Evolutionary conservation across 2,329 filamentous ascomycete genomes (phyloP).

Genomic region (Botrytis tulipae): DNA sequence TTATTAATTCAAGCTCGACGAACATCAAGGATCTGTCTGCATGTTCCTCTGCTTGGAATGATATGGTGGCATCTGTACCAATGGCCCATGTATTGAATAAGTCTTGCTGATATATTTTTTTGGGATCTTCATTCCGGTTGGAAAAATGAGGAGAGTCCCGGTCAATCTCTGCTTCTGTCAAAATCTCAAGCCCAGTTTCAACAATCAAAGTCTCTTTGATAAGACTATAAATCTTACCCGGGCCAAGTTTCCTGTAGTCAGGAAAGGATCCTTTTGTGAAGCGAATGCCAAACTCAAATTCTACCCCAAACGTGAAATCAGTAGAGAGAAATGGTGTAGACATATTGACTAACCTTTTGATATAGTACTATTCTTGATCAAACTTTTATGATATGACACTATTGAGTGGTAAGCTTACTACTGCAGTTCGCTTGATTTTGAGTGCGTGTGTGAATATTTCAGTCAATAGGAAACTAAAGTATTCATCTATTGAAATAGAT

Average conservation of each 20-base stretch:
- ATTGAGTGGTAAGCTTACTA: neutral
- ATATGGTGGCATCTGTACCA: neutral
- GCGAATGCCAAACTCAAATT: constrained; percentile 11
- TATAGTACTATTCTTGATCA: neutral
- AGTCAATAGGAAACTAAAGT: neutral
- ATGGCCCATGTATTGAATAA: neutral
- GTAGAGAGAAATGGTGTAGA: neutral
- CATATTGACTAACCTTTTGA: constrained; percentile 1
- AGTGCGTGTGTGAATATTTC: too few relatives aligned
- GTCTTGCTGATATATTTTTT: neutral
- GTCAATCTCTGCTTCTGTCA: neutral
- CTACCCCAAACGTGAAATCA: constrained; percentile 11
- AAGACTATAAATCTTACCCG: neutral
- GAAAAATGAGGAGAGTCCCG: neutral
- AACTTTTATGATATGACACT: neutral
- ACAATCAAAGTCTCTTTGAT: neutral
- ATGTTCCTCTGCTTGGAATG: neutral
- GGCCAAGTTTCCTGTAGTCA: neutral
- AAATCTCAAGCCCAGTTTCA: neutral
- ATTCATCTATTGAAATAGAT: neutral
- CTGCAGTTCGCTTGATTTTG: neutral
- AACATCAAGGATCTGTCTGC: neutral
- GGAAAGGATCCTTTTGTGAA: neutral
- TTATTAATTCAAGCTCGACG: neutral
- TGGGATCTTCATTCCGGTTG: neutral